Base-by-base conservation (phyloP, 371 early-diverging fungal genomes). In the Nematocida sp. region DNA sequence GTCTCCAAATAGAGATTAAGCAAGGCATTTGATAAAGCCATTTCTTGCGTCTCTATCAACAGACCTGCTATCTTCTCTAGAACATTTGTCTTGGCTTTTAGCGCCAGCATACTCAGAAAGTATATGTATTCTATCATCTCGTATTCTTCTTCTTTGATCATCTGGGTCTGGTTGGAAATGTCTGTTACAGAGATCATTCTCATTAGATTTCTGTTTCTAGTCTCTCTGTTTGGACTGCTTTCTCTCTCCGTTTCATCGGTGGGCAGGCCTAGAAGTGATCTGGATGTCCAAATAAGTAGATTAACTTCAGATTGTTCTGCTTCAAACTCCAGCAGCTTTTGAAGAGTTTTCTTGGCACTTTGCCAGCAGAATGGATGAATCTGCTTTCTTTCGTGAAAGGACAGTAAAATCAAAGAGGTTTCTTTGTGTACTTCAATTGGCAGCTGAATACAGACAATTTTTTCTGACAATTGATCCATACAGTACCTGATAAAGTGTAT, bases 361-460 rank as follows among this genome's bases (percentile, higher is more conserved):
- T 49, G 15, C 58, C 51, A 57, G 57, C 54, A 57, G 1, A n/a
- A 27, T 19, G 55, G 7, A 46, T 46, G 32, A 2, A 29, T 35
- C 7, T 64, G 23, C 46, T 64, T 70, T 17, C 32, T 47, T 40
- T 48, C 23, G 23, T 70, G 74, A 21, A 27, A 70, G 27, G 37
- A 5, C 9, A 70, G 29, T 34, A 70, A 61, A n/a, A 21, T 32
- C 3, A n/a, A 19, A 15, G 60, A 23, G 15, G 60, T n/a, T 25
- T 58, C 46, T 11, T 31, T 25, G 34, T 21, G 17, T 32, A 48
- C 32, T 19, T 37, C 57, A 21, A 41, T n/a, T 9, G 19, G 11
- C 3, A 48, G 27, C 0, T 21, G 1, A 27, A 21, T 25, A 2
- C 5, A 7, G 3, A 55, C 27, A 9, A 70, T 11, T 51, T 57